Percentiles rank a stretch among this genome's conserved stretches.
phyloP scores from a whole-genome alignment of 2,329 filamentous ascomycete genomes.

The Pseudopyrenochaeta lycopersici region DNA sequence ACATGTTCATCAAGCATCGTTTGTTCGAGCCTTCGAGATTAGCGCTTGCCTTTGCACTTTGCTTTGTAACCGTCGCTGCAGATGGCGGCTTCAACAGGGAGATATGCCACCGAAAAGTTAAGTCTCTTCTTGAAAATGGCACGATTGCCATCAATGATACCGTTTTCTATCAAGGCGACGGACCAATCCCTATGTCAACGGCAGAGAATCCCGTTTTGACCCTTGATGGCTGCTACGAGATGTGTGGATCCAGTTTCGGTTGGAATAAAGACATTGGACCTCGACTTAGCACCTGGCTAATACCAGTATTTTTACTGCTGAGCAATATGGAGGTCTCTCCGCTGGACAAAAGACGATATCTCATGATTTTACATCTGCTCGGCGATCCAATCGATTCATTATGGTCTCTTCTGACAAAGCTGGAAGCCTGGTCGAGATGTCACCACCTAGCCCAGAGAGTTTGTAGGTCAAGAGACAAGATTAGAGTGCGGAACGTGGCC shows the following conservation, averaged over 20 bases:
- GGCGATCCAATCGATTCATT: conserved; percentile 33
- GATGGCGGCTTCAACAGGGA: conserved; percentile 5
- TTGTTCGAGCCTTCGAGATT: background rate
- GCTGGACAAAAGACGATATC: conserved; percentile 23
- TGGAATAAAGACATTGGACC: conserved; percentile 30
- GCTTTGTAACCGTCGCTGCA: background rate
- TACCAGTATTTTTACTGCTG: conserved; percentile 29
- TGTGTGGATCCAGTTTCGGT: conserved; percentile 8
- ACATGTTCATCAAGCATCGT: no score
- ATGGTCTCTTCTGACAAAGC: conserved; percentile 24
- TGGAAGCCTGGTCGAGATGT: conserved; percentile 25
- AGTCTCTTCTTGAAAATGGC: conserved; percentile 3
- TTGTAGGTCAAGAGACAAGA: background rate
- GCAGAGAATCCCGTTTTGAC: conserved; percentile 11
- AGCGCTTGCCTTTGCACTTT: background rate
- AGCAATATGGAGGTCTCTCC: conserved; percentile 33
- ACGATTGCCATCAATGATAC: conserved; percentile 10
- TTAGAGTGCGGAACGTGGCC: conserved; percentile 7
- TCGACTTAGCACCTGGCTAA: conserved; percentile 27
- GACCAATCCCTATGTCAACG: conserved; percentile 3
- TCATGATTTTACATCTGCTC: conserved; percentile 26
- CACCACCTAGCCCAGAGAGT: conserved; percentile 1
- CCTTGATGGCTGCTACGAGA: conserved; percentile 12
- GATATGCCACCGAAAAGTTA: conserved; percentile 5
- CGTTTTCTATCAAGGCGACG: conserved; percentile 8